Evolutionary conservation across 2,329 filamentous ascomycete species (phyloP).

Genomic region (Nectriaceae sp.): DNA sequence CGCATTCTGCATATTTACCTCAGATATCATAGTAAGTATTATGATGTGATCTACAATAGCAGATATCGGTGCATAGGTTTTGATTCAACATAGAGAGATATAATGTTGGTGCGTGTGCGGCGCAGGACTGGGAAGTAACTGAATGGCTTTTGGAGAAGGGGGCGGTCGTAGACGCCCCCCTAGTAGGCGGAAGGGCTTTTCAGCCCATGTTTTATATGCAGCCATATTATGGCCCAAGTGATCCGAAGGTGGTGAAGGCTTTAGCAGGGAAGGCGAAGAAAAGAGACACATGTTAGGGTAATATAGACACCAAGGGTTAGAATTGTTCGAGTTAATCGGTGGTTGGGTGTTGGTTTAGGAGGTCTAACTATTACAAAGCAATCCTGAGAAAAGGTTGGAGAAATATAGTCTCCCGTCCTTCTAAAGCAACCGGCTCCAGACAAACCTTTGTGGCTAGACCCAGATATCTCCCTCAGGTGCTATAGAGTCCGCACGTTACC

Average conservation of each 20-base stretch:
- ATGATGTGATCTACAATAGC: no score
- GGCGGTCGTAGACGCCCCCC: neutral
- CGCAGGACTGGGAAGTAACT: neutral
- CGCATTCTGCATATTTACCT: no score
- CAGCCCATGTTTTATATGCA: neutral
- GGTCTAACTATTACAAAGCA: slow-evolving; percentile 6
- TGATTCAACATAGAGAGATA: no score
- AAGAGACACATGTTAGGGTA: neutral
- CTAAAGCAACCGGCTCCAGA: neutral
- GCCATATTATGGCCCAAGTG: neutral
- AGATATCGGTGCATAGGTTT: no score
- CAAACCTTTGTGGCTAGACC: slow-evolving; percentile 2
- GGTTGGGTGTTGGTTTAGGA: neutral
- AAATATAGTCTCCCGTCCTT: slow-evolving; percentile 2
- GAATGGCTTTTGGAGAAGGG: neutral
- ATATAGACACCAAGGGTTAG: neutral
- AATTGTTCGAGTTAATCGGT: neutral
- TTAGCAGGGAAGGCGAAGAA: neutral
- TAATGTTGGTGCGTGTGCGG: neutral
- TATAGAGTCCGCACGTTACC: slow-evolving; percentile 2
- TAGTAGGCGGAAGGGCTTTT: neutral
- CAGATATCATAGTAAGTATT: no score
- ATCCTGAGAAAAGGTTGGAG: neutral
- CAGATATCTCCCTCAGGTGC: slow-evolving; percentile 1
- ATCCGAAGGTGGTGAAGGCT: neutral